phyloP scores from a whole-genome alignment of 331 rosid species.

The Dryas integrifolia region DNA sequence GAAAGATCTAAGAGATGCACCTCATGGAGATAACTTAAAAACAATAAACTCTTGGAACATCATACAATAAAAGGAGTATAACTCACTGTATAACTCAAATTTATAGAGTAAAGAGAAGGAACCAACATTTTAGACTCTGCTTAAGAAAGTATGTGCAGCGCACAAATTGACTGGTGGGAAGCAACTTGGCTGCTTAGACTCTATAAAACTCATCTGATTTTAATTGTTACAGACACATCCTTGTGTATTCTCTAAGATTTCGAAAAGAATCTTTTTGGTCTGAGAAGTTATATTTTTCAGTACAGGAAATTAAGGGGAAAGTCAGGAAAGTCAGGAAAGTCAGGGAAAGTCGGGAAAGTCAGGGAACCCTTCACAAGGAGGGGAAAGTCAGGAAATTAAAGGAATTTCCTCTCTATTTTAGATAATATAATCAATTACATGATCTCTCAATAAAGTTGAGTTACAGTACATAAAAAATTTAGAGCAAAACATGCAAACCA shows the following conservation, averaged over 20 bases:
- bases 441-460: too few relatives aligned
- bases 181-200: not conserved
- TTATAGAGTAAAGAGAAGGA: not conserved
- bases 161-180: conserved; percentile 1
- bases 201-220: not conserved
- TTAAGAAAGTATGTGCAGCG: not conserved
- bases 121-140: not conserved
- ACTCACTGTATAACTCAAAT: not conserved
- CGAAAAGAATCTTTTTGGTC: not conserved
- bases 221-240: not conserved
- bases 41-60: not conserved
- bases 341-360: not conserved
- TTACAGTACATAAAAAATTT: not conserved
- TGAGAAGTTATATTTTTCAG: not conserved
- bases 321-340: not conserved
- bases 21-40: not conserved
- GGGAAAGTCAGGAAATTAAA: not conserved
- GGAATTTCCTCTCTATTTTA: not conserved
- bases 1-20: not conserved
- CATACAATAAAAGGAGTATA: not conserved
- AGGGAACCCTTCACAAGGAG: not conserved
- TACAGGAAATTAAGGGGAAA: not conserved
- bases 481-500: not conserved
- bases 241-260: not conserved
- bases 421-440: not conserved